A percentile compares a stretch with the other conserved stretches of the same genome.
Conservation (phyloP, 1,284 basidiomycete genomes). For the Cerioporus squamosus region DNA sequence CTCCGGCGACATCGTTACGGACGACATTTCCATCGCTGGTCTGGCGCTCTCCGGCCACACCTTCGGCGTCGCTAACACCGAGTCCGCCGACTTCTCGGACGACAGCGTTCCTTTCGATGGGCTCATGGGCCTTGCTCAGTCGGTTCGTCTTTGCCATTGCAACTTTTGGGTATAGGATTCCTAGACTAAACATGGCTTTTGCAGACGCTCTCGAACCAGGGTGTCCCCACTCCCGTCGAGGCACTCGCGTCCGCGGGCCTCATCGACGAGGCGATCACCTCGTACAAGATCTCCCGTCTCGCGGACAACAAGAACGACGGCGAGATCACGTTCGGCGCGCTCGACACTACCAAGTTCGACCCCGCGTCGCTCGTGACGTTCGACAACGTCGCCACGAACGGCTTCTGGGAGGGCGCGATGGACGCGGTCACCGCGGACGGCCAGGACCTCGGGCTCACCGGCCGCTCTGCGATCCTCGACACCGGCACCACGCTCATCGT, state of each 20-base stretch:
- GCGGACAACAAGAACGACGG: conserved; percentile 79
- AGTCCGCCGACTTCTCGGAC: conserved; percentile 67
- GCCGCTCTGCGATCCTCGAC: conserved; percentile 78
- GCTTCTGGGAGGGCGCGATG: conserved; percentile 82
- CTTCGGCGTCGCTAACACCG: conserved; percentile 73
- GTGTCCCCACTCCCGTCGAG: conserved; percentile 75
- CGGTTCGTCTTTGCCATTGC: conserved; percentile 40
- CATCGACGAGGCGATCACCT: conserved; percentile 73
- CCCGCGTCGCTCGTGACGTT: conserved; percentile 56
- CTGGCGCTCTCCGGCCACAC: conserved; percentile 64
- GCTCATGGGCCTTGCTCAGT: conserved; percentile 83
- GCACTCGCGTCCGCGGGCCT: conserved; percentile 63
- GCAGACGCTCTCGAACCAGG: conserved; percentile 68
- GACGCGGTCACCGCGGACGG: conserved; percentile 63
- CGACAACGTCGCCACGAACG: conserved; percentile 59
- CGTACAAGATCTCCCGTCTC: conserved; percentile 81
- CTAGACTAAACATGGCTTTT: not conserved
- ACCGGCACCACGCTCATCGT: conserved; percentile 78
- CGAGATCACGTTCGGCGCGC: conserved; percentile 80
- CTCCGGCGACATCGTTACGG: conserved; percentile 66
- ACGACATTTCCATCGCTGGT: conserved; percentile 73
- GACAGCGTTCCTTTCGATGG: conserved; percentile 71
- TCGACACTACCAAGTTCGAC: conserved; percentile 75
- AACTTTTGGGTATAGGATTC: too few species aligned
- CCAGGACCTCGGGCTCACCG: conserved; percentile 51